Base-by-base conservation (phyloP, 1,284 basidiomycete species). In the Stereum hirsutum region DNA sequence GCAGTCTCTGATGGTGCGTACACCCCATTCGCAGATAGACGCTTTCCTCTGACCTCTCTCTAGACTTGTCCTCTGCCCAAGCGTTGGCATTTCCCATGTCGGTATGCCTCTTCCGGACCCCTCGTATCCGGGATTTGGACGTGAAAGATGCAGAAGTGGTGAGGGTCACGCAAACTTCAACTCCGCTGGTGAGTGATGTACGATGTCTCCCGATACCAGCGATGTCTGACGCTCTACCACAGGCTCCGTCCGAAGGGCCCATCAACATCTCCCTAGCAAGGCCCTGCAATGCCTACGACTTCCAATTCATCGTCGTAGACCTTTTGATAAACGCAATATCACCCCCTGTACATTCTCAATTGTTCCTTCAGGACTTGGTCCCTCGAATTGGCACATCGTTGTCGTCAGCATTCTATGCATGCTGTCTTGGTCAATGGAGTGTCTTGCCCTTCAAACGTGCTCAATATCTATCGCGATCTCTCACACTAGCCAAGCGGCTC, bases 331-430 rank as follows among this genome's bases (percentile, higher is more conserved):
- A 59, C 39, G 55, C 68, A 1, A 49, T 79, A 36, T 59, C 56
- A 31, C 66, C 67, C 0, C 54, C 66, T 1, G 51, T 69, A 12
- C 59, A 64, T 27, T 67, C 63, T 6, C 66, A 70, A 25, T 70
- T 68, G 57, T 72, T 77, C 43, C 58, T 78, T 4, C 53, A 56
- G 12, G 74, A 80, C 48, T 49, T 75, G 34, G 50, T 65, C 25
- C 65, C 66, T 24, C 61, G 60, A 24, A 55, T 66, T 3, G 57
- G 66, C 7, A 66, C 68, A 36, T 51, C 66, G 5, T 50, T 64
- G n/a, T 58, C 63, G 24, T 53, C 59, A 28, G 56, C 65, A n/a
- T 72, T 77, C 47, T 59, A 75, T 39, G 68, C 64, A 47, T 69
- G 68, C 46, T 52, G 72, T 32, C 72, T 66, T 7, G 50, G 67